Base-by-base conservation (phyloP, 441 rosid species). In the Dalechampia spathulata region DNA sequence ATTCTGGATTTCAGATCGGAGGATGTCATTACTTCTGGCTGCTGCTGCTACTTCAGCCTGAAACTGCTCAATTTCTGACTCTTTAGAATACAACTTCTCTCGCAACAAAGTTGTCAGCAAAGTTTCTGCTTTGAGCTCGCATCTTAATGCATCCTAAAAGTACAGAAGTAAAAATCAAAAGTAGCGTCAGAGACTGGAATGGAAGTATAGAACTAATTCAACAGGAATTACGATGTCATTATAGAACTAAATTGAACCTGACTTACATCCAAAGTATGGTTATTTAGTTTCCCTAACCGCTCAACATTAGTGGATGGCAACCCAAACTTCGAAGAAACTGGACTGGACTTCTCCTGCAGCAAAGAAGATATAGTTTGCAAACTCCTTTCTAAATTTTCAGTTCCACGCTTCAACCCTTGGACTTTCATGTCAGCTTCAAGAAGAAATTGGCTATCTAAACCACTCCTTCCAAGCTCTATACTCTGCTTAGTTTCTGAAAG, bases 31-130 rank as follows among this genome's bases (percentile, higher is more conserved):
- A 15, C 93, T 82, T 58, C 95, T 79, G 41, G 84, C 86, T 13
- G 83, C 87, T 32, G 96, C 80, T 47, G 96, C 87, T 45, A 90
- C 22, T 73, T 90, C 96, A 51, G 94, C 94, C 67, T 86, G 88
- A 65, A 94, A 49, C 73, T 81, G 95, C 71, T 90, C 90, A 23
- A 75, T 81, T 77, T 93, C 93, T 70, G 73, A 57, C 78, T 87
- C 97, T 76, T 81, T 87, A 15, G 86, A 80, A 57, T 80, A 81
- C 47, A 90, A 75, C 72, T 90, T 93, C 80, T 93, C 97, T 61
- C 79, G 80, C 54, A 93, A 55, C 67, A 90, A 66, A 67, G 72
- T 77, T 14, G 94, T 90, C 30, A 93, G 63, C 42, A 93, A 58
- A 37, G 77, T 75, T 74, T 87, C 97, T 16, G 89, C 81, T 78